Percentiles rank a stretch among this genome's conserved stretches.
Conservation (phyloP, 2,329 filamentous ascomycete species). For the Coniella vitis region DNA sequence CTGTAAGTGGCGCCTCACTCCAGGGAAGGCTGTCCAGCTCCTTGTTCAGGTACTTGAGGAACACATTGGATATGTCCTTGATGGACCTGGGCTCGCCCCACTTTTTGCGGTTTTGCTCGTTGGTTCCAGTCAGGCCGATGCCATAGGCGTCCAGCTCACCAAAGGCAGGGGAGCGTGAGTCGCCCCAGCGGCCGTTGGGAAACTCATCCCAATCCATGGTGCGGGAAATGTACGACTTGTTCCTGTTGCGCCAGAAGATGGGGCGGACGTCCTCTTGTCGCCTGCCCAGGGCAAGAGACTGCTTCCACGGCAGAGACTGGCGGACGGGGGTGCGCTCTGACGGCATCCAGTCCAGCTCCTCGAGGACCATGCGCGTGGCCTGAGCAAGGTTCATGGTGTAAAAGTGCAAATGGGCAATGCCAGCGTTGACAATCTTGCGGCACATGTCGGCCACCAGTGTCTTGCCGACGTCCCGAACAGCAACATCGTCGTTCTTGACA, state of each 20-base stretch:
- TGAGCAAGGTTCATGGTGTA: slow-evolving; percentile 99
- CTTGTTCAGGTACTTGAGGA: slow-evolving; percentile 77
- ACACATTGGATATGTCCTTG: slow-evolving; percentile 73
- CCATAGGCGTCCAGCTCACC: slow-evolving; percentile 93
- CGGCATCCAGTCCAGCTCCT: slow-evolving; percentile 79
- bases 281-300: slow-evolving; percentile 82
- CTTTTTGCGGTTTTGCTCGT: slow-evolving; percentile 89
- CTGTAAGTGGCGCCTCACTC: slow-evolving; percentile 83
- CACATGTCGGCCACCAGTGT: slow-evolving; percentile 85
- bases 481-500: slow-evolving; percentile 92
- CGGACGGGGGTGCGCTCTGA: slow-evolving; percentile 71
- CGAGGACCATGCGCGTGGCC: slow-evolving; percentile 86
- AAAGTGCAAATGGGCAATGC: slow-evolving; percentile 87
- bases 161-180: slow-evolving; percentile 91
- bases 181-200: slow-evolving; percentile 97
- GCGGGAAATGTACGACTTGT: slow-evolving; percentile 89
- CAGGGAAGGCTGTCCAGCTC: slow-evolving; percentile 80
- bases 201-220: slow-evolving; percentile 99
- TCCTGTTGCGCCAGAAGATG: slow-evolving; percentile 97
- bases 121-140: slow-evolving; percentile 87
- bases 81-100: slow-evolving; percentile 83
- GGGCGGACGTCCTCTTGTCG: slow-evolving; percentile 93
- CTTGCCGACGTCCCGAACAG: slow-evolving; percentile 85
- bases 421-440: slow-evolving; percentile 71
- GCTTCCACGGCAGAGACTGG: slow-evolving; percentile 92